phyloP scores from a whole-genome alignment of 805 yeast genomes.

The Saccharomyces eubayanus region DNA sequence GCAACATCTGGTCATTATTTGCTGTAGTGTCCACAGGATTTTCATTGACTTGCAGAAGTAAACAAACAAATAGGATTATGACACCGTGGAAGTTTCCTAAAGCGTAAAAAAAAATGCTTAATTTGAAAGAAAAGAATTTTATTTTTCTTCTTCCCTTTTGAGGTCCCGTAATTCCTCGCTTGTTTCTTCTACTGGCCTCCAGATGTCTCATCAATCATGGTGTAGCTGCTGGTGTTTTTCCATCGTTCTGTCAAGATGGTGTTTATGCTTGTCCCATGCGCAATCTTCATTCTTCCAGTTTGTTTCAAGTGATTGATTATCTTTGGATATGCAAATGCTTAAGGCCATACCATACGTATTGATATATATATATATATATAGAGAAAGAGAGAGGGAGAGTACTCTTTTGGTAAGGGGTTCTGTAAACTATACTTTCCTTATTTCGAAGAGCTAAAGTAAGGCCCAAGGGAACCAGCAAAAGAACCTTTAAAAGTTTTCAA shows the following conservation, averaged over 20 bases:
- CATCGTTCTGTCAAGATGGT: background rate
- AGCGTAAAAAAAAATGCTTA: background rate
- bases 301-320: background rate
- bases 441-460: background rate
- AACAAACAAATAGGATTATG: background rate
- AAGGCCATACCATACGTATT: background rate
- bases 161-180: background rate
- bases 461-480: background rate
- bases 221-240: background rate
- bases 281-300: background rate
- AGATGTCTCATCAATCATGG: background rate
- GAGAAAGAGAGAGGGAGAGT: background rate
- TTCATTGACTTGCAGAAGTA: background rate
- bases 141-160: background rate
- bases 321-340: background rate
- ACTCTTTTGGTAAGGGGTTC: background rate
- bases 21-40: background rate
- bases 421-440: background rate
- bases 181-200: background rate
- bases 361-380: background rate
- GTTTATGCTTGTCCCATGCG: background rate
- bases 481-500: background rate
- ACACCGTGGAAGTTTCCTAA: background rate
- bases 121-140: background rate
- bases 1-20: background rate